These are phyloP conservation scores for Paxillus rubicundulus DNA, from an alignment of 768 basidiomycete genomes.

Conservation along the genomic window DNA sequence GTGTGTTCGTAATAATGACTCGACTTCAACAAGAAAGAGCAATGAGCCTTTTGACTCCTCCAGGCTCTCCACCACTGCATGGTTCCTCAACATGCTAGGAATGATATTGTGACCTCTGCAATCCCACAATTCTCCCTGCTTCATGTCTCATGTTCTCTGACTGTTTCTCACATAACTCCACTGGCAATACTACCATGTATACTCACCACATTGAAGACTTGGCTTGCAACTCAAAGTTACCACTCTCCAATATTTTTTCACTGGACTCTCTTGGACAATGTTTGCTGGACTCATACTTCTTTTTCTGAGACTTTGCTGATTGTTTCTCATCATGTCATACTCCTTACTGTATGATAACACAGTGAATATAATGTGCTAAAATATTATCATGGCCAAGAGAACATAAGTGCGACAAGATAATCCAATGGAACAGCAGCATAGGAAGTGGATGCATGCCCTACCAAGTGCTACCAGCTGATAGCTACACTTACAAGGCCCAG, in stretches of 20 bases:
- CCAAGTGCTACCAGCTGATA: neutral
- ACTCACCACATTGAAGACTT: no score
- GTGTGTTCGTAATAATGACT: no score
- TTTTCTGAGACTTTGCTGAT: neutral
- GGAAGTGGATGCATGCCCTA: neutral
- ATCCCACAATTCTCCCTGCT: no score
- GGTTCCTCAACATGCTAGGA: no score
- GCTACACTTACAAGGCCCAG: no score
- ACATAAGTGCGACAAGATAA: neutral
- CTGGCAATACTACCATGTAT: no score
- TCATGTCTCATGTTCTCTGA: no score
- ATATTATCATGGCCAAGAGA: neutral
- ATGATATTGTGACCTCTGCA: no score
- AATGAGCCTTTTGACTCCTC: no score
- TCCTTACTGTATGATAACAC: neutral
- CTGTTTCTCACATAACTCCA: no score
- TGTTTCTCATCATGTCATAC: neutral
- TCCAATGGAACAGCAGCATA: neutral
- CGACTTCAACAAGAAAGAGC: neutral
- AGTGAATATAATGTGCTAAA: neutral
- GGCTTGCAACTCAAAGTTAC: no score
- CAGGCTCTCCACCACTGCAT: neutral
- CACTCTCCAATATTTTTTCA: no score
- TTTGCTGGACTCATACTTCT: neutral
- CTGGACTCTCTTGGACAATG: neutral